These are phyloP conservation scores for Vitis rupestris DNA, from an alignment of 164 flowering plant species.

Conservation along the genomic window DNA sequence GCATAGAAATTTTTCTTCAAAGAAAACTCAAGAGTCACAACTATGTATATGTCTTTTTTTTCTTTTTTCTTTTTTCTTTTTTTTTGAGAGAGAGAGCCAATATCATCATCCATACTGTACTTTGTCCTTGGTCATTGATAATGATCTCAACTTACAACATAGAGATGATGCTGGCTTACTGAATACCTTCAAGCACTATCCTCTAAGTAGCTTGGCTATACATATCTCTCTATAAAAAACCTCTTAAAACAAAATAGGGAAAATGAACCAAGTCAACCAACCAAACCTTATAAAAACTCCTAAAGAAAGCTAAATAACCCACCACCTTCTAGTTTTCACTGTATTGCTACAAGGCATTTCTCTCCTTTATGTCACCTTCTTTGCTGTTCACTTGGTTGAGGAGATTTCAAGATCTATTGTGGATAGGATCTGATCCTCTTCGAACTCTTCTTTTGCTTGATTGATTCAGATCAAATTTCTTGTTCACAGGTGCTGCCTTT, in stretches of 20 bases:
- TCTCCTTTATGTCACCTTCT: constrained; percentile 10
- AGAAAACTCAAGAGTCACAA: constrained; percentile 8
- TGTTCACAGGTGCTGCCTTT: constrained; percentile 23
- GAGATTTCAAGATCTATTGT: constrained; percentile 43
- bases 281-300: constrained; percentile 14
- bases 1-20: constrained; percentile 5
- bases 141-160: constrained; percentile 22
- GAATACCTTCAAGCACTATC: constrained; percentile 9
- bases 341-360: not conserved
- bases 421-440: constrained; percentile 68
- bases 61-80: too few species aligned
- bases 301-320: constrained; percentile 10
- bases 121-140: constrained; percentile 9
- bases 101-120: constrained; percentile 16
- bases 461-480: constrained; percentile 39
- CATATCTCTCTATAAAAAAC: constrained; percentile 27
- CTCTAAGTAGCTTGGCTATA: constrained; percentile 25
- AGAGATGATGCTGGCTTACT: constrained; percentile 23
- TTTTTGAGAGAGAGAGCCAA: constrained; percentile 8
- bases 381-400: constrained; percentile 5
- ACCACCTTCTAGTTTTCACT: constrained; percentile 2
- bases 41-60: constrained; percentile 13
- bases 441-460: constrained; percentile 59
- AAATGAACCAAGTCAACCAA: constrained; percentile 21
- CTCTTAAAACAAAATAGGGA: constrained; percentile 16